Conservation (phyloP, 176 grass and related monocot species). For the Triticum dicoccoides region DNA sequence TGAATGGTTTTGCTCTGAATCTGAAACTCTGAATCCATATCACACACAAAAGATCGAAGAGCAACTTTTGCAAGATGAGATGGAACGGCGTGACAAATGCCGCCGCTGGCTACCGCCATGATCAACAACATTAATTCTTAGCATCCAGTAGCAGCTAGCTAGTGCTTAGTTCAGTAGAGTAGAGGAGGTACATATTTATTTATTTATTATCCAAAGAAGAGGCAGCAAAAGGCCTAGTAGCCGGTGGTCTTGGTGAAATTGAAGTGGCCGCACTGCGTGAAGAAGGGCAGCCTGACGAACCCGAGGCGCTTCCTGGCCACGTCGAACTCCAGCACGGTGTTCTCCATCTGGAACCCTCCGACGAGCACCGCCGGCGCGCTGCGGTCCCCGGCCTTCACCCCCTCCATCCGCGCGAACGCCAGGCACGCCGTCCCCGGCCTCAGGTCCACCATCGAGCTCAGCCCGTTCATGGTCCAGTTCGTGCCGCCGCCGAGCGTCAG, state of each 20-base stretch:
- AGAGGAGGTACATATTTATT: too few relatives aligned
- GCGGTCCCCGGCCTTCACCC: not conserved
- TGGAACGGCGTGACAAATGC: too few relatives aligned
- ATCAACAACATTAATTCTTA: too few relatives aligned
- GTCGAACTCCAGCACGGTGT: conserved; percentile 52
- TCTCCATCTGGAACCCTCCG: conserved; percentile 54
- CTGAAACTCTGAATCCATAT: too few relatives aligned
- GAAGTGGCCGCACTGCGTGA: conserved; percentile 21
- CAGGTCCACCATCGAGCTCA: conserved; percentile 32
- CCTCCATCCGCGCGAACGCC: conserved; percentile 23
- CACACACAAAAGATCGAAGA: too few relatives aligned
- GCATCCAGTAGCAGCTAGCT: too few relatives aligned
- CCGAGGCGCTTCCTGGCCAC: conserved; percentile 27
- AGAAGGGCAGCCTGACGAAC: not conserved
- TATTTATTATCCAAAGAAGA: too few relatives aligned
- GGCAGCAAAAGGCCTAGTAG: not conserved
- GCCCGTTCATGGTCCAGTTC: conserved; percentile 34
- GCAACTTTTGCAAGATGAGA: too few relatives aligned
- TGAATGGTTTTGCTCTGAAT: too few relatives aligned
- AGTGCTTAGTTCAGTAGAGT: too few relatives aligned
- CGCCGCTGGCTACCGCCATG: too few relatives aligned
- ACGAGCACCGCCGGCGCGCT: conserved; percentile 34
- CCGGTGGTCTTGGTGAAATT: conserved; percentile 23
- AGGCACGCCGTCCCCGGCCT: conserved; percentile 29
- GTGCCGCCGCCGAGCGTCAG: conserved; percentile 25